These are phyloP conservation scores for Vigna angularis DNA, from an alignment of 306 rosid genomes.

Conservation along the genomic window DNA sequence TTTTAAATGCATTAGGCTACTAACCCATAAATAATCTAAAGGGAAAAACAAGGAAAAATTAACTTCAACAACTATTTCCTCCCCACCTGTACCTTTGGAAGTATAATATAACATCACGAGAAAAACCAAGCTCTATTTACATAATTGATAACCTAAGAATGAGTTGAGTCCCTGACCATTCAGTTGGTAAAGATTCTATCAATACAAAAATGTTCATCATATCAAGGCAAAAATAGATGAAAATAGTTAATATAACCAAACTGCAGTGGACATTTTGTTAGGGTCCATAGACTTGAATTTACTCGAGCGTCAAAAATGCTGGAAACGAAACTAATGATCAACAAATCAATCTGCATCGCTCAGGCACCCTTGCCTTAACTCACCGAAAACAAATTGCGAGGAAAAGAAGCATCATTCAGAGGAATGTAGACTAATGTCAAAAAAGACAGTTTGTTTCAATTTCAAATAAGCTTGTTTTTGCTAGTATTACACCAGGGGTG, in stretches of 20 bases:
- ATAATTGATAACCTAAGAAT: background rate
- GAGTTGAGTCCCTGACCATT: background rate
- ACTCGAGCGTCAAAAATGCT: background rate
- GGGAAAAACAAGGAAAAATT: background rate
- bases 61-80: background rate
- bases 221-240: too few relatives aligned
- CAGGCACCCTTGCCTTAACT: background rate
- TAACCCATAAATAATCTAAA: background rate
- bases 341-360: background rate
- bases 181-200: background rate
- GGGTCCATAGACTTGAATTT: background rate
- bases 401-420: background rate
- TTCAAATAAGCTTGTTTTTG: conserved; percentile 4
- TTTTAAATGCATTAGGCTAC: background rate
- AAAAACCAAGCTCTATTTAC: background rate
- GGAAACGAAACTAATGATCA: background rate
- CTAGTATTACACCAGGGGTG: conserved; percentile 41
- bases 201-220: too few relatives aligned
- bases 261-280: too few relatives aligned
- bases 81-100: background rate
- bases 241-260: too few relatives aligned
- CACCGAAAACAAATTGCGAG: background rate
- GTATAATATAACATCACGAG: background rate
- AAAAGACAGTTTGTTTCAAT: background rate
- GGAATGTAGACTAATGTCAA: background rate